Evolutionary conservation across 2,329 filamentous ascomycete genomes (phyloP).

Genomic region (Pleomassaria siparia): DNA sequence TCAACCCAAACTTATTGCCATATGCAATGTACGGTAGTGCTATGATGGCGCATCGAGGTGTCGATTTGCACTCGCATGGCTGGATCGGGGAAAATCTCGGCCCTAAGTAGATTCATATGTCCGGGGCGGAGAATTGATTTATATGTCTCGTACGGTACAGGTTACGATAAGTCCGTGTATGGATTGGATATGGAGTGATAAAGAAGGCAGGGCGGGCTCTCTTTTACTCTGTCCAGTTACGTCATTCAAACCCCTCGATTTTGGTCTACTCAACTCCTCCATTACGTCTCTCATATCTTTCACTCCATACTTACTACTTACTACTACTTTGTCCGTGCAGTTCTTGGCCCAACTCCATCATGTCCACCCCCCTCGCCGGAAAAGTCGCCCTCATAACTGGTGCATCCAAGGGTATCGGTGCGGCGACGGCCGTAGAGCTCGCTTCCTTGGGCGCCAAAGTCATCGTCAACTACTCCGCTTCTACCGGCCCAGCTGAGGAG

Average conservation of each 20-base stretch:
- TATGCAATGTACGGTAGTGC: no score
- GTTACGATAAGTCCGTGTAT: no score
- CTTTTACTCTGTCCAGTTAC: not conserved
- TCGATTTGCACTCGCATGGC: no score
- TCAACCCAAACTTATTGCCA: no score
- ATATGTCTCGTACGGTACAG: no score
- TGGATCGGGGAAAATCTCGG: no score
- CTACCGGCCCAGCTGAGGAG: conserved; percentile 56
- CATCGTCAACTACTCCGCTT: conserved; percentile 60
- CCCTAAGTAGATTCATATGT: no score
- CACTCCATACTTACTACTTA: not conserved
- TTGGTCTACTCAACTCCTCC: not conserved
- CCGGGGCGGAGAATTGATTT: no score
- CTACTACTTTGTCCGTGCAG: not conserved
- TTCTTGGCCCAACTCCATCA: not conserved
- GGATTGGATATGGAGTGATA: no score
- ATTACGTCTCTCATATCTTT: not conserved
- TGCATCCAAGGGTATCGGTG: conserved; percentile 31
- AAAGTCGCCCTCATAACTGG: conserved; percentile 36
- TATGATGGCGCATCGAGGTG: no score
- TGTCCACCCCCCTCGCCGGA: conserved; percentile 32
- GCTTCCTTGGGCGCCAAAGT: conserved; percentile 45
- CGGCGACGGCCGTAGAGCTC: conserved; percentile 43
- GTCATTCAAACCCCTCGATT: not conserved
- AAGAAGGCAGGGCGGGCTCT: no score